Conservation (phyloP, 202 grass and related monocot species). For the Panicum hallii region DNA sequence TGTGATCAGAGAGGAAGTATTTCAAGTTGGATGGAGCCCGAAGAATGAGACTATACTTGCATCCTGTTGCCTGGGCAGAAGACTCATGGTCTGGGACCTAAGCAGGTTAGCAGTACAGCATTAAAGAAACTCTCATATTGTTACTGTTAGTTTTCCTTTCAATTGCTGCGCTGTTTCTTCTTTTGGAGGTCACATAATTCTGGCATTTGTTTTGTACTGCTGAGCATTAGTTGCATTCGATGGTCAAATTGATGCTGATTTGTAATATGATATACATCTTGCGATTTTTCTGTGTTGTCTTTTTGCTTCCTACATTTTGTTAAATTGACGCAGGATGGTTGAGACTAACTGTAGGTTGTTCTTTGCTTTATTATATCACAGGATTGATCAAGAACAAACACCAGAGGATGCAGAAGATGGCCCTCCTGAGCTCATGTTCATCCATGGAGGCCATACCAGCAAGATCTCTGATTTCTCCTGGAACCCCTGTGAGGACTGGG, state of each 20-base stretch:
- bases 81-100: slow-evolving; percentile 98
- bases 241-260: background rate
- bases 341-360: background rate
- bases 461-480: slow-evolving; percentile 98
- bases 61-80: slow-evolving; percentile 91
- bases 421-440: slow-evolving; percentile 89
- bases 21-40: slow-evolving; percentile 98
- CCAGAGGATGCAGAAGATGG: slow-evolving; percentile 92
- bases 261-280: background rate
- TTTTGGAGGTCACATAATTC: background rate
- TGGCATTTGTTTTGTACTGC: background rate
- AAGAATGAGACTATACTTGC: slow-evolving; percentile 97
- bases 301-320: background rate
- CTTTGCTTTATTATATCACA: slow-evolving; percentile 37
- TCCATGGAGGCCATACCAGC: slow-evolving; percentile 95
- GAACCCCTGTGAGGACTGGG: slow-evolving; percentile 96
- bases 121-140: background rate
- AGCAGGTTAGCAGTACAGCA: slow-evolving; percentile 74
- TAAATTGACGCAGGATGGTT: background rate
- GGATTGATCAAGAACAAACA: slow-evolving; percentile 91
- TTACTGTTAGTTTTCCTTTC: background rate
- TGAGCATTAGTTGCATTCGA: background rate
- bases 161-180: background rate
- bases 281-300: background rate
- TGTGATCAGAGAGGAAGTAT: slow-evolving; percentile 83